phyloP scores from a whole-genome alignment of 139 green algal species.

The Tetratostichococcus sp. region DNA sequence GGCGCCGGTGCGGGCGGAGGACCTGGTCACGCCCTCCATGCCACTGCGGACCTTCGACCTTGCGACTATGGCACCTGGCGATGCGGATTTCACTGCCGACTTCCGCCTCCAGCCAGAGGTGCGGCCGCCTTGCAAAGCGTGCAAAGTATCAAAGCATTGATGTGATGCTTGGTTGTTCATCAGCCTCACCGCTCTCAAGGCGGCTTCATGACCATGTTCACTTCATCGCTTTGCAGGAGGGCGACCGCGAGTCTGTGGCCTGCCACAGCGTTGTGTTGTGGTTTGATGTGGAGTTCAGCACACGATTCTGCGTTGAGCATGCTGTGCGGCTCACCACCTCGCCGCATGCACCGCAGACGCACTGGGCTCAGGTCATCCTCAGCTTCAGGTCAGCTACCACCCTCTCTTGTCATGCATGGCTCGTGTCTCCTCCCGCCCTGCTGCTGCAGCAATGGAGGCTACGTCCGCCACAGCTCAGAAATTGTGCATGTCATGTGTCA shows the following conservation, averaged over 20 bases:
- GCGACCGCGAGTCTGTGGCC: too few species aligned
- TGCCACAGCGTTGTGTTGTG: slow-evolving; percentile 79
- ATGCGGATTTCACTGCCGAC: slow-evolving; percentile 82
- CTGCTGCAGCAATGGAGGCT: too few species aligned
- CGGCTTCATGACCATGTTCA: too few species aligned
- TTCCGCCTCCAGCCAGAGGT: slow-evolving; percentile 63
- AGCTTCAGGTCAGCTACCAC: slow-evolving; percentile 48
- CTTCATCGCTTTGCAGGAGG: too few species aligned
- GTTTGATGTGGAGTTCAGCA: slow-evolving; percentile 90
- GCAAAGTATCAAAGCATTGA: too few species aligned
- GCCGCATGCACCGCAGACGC: slow-evolving; percentile 60
- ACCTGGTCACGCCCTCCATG: slow-evolving; percentile 43
- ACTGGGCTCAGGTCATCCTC: slow-evolving; percentile 93
- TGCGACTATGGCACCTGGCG: slow-evolving; percentile 51
- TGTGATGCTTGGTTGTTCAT: too few species aligned
- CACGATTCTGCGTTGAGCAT: slow-evolving; percentile 72
- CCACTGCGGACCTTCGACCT: slow-evolving; percentile 55
- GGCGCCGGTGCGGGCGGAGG: slow-evolving; percentile 35
- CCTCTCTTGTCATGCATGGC: background rate
- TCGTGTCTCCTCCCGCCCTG: too few species aligned
- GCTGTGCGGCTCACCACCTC: slow-evolving; percentile 78
- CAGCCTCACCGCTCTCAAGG: too few species aligned
- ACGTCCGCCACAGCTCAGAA: too few species aligned
- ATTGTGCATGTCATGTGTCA: too few species aligned
- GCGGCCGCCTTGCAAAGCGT: too few species aligned